Percentiles rank a stretch among this genome's conserved stretches.
These are phyloP conservation scores for Irpex sp. DNA, from an alignment of 1,284 basidiomycete species.

Conservation along the genomic window DNA sequence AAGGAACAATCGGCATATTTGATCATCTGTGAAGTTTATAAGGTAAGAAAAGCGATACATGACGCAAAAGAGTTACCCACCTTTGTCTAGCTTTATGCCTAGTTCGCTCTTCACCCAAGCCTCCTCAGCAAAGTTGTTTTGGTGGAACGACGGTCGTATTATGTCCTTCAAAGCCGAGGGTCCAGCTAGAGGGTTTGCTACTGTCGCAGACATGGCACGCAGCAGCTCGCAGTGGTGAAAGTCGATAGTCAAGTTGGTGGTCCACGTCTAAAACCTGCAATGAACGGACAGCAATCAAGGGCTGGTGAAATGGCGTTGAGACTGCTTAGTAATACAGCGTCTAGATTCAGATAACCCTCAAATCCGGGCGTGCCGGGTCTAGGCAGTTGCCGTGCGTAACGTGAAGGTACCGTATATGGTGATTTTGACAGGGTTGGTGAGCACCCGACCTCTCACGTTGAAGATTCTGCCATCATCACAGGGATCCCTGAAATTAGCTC, in stretches of 20 bases:
- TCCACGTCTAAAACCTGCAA: background rate
- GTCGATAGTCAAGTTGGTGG: background rate
- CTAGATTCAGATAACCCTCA: background rate
- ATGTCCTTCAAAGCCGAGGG: slow-evolving; percentile 72
- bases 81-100: slow-evolving; percentile 89
- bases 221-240: background rate
- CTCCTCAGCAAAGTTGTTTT: slow-evolving; percentile 88
- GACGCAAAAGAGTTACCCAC: slow-evolving; percentile 35
- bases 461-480: background rate
- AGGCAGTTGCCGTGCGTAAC: background rate
- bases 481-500: background rate
- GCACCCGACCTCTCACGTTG: background rate
- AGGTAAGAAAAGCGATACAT: background rate
- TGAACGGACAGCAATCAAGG: background rate
- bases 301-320: too few species aligned
- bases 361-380: background rate
- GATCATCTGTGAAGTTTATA: slow-evolving; percentile 59
- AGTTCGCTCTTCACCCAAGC: slow-evolving; percentile 81
- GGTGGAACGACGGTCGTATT: slow-evolving; percentile 87
- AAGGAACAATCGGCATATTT: slow-evolving; percentile 84
- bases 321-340: background rate
- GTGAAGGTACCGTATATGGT: background rate
- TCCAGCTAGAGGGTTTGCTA: slow-evolving; percentile 55
- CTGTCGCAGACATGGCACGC: slow-evolving; percentile 28
- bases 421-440: background rate